Conservation (phyloP, 768 basidiomycete species). For the Auricularia cornea region DNA sequence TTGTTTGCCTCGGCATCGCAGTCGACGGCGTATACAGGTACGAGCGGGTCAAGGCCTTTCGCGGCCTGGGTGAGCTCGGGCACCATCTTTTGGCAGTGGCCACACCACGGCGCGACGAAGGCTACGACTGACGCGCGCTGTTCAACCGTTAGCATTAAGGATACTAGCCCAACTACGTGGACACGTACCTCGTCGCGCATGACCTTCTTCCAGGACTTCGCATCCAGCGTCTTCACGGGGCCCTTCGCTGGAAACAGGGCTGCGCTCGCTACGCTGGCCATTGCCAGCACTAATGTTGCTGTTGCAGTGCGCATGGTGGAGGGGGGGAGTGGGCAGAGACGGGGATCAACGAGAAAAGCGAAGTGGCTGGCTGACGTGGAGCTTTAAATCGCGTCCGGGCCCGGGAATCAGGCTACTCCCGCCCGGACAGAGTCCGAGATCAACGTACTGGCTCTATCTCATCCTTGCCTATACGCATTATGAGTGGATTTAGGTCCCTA, state of each 20-base stretch:
- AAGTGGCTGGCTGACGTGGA: too few relatives aligned
- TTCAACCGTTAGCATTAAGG: not conserved
- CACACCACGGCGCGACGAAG: slow-evolving; percentile 94
- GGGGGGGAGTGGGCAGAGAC: too few relatives aligned
- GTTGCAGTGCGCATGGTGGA: not conserved
- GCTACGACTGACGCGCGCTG: slow-evolving; percentile 75
- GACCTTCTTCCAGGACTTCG: slow-evolving; percentile 57
- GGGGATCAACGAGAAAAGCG: too few relatives aligned
- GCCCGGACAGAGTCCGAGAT: too few relatives aligned
- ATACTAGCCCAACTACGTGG: not conserved
- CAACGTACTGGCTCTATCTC: too few relatives aligned
- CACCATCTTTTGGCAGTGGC: slow-evolving; percentile 80
- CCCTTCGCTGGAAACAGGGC: slow-evolving; percentile 45
- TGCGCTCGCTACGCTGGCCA: slow-evolving; percentile 40
- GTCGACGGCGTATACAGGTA: slow-evolving; percentile 89
- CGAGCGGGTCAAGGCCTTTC: slow-evolving; percentile 62
- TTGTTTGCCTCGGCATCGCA: slow-evolving; percentile 82
- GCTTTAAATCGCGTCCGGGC: too few relatives aligned
- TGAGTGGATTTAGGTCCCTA: too few relatives aligned
- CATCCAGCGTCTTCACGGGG: slow-evolving; percentile 65
- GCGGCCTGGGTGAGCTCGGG: slow-evolving; percentile 85
- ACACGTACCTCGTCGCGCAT: slow-evolving; percentile 68
- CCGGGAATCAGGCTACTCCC: too few relatives aligned
- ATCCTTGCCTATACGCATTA: too few relatives aligned
- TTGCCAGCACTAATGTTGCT: slow-evolving; percentile 16